phyloP scores from a whole-genome alignment of 139 green algal species.

The Haematococcus lacustris region DNA sequence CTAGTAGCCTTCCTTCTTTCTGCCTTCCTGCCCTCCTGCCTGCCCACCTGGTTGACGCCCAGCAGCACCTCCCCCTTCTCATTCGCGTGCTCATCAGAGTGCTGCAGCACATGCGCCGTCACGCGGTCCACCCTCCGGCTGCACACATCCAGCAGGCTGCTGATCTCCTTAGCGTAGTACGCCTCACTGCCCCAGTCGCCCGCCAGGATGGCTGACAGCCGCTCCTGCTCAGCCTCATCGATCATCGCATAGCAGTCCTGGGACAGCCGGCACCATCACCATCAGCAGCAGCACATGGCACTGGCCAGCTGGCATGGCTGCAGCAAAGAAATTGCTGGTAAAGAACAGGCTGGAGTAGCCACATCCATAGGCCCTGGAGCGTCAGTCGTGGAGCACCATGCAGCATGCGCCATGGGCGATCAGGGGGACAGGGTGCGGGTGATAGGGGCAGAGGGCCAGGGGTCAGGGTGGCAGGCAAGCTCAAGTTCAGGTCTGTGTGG shows the following conservation, averaged over 20 bases:
- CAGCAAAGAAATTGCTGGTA: no score
- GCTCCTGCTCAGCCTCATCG: constrained; percentile 9
- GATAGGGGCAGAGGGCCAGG: no score
- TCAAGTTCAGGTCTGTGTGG: no score
- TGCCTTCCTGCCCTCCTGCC: neutral
- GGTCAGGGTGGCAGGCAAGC: no score
- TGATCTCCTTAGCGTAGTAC: constrained; percentile 2
- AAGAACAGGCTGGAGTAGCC: no score
- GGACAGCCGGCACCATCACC: no score
- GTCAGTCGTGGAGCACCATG: no score
- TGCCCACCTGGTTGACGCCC: constrained; percentile 1
- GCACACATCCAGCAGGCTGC: constrained; percentile 4
- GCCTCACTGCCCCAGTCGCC: neutral
- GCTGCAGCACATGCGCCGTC: constrained; percentile 19
- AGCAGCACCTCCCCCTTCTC: constrained; percentile 33
- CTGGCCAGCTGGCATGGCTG: no score
- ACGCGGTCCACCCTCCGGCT: constrained; percentile 4
- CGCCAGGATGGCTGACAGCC: neutral
- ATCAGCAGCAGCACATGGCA: no score
- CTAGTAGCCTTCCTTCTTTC: neutral
- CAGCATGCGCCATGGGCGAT: no score
- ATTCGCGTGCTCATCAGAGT: constrained; percentile 14
- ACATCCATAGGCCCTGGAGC: no score
- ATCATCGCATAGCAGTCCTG: constrained; percentile 27
- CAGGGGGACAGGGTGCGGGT: no score